These are phyloP conservation scores for Penicillium ucsense DNA, from an alignment of 495 filamentous ascomycete species.

Conservation along the genomic window DNA sequence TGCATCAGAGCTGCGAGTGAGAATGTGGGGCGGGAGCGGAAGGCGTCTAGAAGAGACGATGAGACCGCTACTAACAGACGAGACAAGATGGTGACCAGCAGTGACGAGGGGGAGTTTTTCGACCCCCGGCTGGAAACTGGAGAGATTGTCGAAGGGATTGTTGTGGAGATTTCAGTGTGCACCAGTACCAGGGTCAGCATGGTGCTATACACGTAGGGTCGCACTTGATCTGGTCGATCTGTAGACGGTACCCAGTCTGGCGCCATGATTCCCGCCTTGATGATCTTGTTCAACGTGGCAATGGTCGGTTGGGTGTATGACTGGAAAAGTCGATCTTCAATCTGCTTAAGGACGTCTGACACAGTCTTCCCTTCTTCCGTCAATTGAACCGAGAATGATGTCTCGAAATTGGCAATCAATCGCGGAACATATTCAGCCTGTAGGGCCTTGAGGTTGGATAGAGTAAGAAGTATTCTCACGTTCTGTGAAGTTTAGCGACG, in stretches of 20 bases:
- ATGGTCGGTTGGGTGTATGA: conserved; percentile 75
- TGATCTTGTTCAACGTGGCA: conserved; percentile 48
- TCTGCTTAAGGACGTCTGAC: conserved; percentile 77
- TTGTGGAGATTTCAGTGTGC: conserved; percentile 86
- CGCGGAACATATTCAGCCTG: conserved; percentile 68
- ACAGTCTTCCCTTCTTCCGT: conserved; percentile 87
- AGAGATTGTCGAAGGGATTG: conserved; percentile 35
- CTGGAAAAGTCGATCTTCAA: conserved; percentile 80
- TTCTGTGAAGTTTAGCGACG: conserved; percentile 46
- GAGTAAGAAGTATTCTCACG: conserved; percentile 82
- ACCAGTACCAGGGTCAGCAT: conserved; percentile 76
- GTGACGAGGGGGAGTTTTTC: conserved; percentile 38
- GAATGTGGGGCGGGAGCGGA: conserved; percentile 57
- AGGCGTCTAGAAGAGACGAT: conserved; percentile 57
- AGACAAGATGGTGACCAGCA: conserved; percentile 66
- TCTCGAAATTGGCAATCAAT: conserved; percentile 79
- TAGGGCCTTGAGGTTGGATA: conserved; percentile 78
- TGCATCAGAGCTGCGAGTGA: conserved; percentile 81
- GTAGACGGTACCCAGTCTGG: conserved; percentile 60
- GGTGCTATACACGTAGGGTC: conserved; percentile 79
- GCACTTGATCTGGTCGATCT: conserved; percentile 61
- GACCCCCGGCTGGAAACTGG: conserved; percentile 19
- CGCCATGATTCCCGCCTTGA: conserved; percentile 59
- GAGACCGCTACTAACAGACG: conserved; percentile 71
- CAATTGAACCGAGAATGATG: conserved; percentile 77